phyloP scores from a whole-genome alignment of 192 early-diverging fungal genomes.

The Chytriomyces hyalinus region DNA sequence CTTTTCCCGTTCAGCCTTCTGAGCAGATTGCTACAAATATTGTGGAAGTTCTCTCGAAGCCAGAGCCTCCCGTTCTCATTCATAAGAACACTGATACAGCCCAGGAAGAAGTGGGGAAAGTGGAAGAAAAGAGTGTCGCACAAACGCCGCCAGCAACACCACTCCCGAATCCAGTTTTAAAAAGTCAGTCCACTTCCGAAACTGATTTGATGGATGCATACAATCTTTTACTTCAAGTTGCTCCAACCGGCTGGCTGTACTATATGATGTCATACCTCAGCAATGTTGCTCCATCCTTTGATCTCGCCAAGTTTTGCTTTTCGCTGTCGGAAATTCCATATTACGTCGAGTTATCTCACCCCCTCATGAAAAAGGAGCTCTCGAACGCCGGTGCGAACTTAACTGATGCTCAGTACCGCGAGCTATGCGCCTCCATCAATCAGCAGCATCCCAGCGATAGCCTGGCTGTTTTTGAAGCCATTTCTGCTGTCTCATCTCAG shows the following conservation, averaged over 20 bases:
- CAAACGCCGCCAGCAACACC: no score
- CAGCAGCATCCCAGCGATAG: constrained; percentile 3
- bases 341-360: neutral
- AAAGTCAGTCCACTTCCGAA: neutral
- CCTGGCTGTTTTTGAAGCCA: constrained; percentile 14
- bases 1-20: no score
- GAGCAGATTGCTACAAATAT: no score
- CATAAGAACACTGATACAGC: no score
- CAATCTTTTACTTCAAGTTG: neutral
- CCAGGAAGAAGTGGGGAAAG: no score
- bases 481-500: neutral
- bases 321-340: constrained; percentile 16
- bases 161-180: no score
- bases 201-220: neutral
- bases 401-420: neutral
- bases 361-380: constrained; percentile 4
- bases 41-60: no score
- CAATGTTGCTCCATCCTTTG: constrained; percentile 9
- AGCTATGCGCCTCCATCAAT: constrained; percentile 3
- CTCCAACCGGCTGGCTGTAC: constrained; percentile 12
- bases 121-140: no score
- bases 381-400: neutral
- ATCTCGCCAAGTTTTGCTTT: constrained; percentile 1
- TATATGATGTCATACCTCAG: neutral
- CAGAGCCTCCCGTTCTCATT: no score